These are phyloP conservation scores for Phialocephala sp. DNA, from an alignment of 2,329 filamentous ascomycete genomes.

Conservation along the genomic window DNA sequence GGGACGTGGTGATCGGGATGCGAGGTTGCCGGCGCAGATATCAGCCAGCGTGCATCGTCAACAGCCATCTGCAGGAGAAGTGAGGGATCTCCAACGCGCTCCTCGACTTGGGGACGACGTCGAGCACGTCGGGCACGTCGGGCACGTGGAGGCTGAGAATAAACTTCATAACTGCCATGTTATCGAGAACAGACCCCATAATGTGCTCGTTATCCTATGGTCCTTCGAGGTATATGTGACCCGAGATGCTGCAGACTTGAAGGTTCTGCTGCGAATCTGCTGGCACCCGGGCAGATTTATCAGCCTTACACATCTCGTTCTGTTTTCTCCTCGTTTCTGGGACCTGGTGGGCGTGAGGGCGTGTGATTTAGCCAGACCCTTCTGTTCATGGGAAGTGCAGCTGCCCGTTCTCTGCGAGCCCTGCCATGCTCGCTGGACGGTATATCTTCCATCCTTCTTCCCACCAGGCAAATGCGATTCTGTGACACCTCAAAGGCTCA, in stretches of 20 bases:
- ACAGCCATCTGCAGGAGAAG: constrained; percentile 6
- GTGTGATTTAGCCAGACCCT: constrained; percentile 4
- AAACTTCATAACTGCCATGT: constrained; percentile 13
- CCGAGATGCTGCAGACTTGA: background rate
- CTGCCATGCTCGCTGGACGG: background rate
- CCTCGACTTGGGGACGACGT: background rate
- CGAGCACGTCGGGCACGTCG: too few species aligned
- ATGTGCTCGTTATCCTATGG: background rate
- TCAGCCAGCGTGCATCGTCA: constrained; percentile 12
- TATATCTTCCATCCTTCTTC: constrained; percentile 2
- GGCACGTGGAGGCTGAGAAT: constrained; percentile 25
- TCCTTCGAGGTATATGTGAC: constrained; percentile 5
- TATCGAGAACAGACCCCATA: constrained; percentile 3
- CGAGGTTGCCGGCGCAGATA: background rate
- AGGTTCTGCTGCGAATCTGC: background rate
- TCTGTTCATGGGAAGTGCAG: background rate
- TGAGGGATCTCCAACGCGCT: constrained; percentile 1
- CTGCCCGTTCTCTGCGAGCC: background rate
- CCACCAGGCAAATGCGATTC: constrained; percentile 4
- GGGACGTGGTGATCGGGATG: background rate
- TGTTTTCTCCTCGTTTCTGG: background rate
- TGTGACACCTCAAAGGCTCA: constrained; percentile 1
- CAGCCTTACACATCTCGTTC: constrained; percentile 21
- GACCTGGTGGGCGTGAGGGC: too few species aligned
- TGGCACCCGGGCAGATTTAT: constrained; percentile 14